Percentiles rank a stretch among this genome's conserved stretches.
These are phyloP conservation scores for Hibiscus mutabilis DNA, from an alignment of 345 rosid genomes.

Conservation along the genomic window DNA sequence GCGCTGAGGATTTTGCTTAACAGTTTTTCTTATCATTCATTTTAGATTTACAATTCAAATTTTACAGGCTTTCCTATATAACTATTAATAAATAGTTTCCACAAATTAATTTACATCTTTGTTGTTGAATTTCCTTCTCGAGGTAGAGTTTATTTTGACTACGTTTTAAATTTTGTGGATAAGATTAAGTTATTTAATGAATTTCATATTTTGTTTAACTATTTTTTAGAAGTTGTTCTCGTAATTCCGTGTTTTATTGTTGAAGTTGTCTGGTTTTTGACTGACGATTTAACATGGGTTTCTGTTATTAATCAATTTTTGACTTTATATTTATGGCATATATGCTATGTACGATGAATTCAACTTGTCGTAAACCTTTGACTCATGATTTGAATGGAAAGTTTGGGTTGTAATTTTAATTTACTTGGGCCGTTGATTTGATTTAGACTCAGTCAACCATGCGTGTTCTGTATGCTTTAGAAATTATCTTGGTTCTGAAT, in stretches of 20 bases:
- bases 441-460: conserved; percentile 7
- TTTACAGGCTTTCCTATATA: background rate
- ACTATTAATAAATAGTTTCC: background rate
- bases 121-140: conserved; percentile 10
- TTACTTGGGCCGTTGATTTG: background rate
- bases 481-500: background rate
- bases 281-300: conserved; percentile 26
- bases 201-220: background rate
- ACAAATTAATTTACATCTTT: conserved; percentile 1
- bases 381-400: background rate
- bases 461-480: background rate
- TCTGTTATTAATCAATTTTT: conserved; percentile 16
- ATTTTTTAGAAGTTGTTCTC: conserved; percentile 12
- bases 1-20: background rate
- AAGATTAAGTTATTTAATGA: background rate
- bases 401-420: conserved; percentile 7
- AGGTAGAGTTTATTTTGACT: conserved; percentile 11
- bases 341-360: background rate
- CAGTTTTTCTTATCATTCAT: background rate
- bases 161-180: conserved; percentile 12
- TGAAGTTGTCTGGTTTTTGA: conserved; percentile 21
- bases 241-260: conserved; percentile 14
- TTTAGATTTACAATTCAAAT: background rate
- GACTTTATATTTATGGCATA: conserved; percentile 12
- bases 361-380: conserved; percentile 6